Evolutionary conservation across 2,329 filamentous ascomycete genomes (phyloP).

Genomic region (Hansfordia pulvinata): DNA sequence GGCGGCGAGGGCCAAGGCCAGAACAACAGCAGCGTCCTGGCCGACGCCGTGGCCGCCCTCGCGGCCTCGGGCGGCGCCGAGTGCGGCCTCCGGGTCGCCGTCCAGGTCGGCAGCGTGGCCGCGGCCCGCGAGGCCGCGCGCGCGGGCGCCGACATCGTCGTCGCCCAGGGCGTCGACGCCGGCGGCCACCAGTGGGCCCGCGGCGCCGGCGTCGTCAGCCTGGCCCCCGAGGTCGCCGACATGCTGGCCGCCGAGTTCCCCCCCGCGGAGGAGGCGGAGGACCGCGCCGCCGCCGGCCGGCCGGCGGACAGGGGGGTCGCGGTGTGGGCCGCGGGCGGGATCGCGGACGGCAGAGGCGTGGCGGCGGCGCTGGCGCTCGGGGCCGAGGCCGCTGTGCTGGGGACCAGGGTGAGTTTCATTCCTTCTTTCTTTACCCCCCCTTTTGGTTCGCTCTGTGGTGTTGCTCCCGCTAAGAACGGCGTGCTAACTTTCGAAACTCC

Average conservation of each 20-base stretch:
- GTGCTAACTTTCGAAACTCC: constrained; percentile 4
- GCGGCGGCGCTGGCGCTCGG: constrained; percentile 32
- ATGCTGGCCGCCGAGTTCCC: constrained; percentile 16
- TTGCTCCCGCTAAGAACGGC: neutral
- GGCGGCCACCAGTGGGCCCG: constrained; percentile 35
- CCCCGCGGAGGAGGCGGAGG: constrained; percentile 24
- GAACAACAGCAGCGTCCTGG: no score
- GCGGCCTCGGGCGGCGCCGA: neutral
- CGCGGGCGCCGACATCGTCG: constrained; percentile 28
- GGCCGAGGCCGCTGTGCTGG: constrained; percentile 13
- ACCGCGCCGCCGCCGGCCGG: constrained; percentile 31
- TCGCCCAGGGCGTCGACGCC: constrained; percentile 38
- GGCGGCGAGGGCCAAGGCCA: no score
- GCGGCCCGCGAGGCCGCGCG: constrained; percentile 25
- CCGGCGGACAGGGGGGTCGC: constrained; percentile 3
- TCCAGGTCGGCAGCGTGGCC: constrained; percentile 34
- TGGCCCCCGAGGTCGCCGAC: constrained; percentile 34
- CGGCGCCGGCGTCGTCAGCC: constrained; percentile 28
- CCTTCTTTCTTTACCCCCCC: no score
- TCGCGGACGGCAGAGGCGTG: constrained; percentile 28
- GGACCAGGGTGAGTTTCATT: constrained; percentile 13
- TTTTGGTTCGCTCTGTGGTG: no score
- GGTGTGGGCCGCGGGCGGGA: constrained; percentile 30
- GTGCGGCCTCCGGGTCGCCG: constrained; percentile 27
- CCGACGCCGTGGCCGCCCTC: constrained; percentile 2